Conservation (phyloP, 2,329 filamentous ascomycete genomes). For the Teratosphaeriaceae sp. region DNA sequence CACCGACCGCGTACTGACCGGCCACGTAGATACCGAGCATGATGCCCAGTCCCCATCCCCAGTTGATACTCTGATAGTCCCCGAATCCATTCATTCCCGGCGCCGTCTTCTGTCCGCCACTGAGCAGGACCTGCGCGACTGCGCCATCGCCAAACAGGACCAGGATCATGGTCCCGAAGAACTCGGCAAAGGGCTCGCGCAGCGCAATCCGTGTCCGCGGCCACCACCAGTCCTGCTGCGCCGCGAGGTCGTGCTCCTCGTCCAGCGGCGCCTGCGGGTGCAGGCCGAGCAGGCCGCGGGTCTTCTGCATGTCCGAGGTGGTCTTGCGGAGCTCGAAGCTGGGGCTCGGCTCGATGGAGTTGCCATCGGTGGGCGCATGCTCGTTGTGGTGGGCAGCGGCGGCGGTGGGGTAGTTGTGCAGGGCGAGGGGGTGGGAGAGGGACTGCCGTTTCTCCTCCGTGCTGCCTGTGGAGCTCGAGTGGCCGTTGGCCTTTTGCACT, state of each 20-base stretch:
- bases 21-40: slow-evolving; percentile 52
- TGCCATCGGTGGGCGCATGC: background rate
- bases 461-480: too few relatives aligned
- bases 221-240: slow-evolving; percentile 33
- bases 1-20: too few relatives aligned
- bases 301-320: slow-evolving; percentile 4
- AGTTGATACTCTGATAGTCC: slow-evolving; percentile 36
- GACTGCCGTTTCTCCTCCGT: slow-evolving; percentile 1
- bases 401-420: slow-evolving; percentile 5
- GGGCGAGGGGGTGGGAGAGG: slow-evolving; percentile 1
- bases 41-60: slow-evolving; percentile 52
- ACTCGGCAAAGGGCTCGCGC: slow-evolving; percentile 38
- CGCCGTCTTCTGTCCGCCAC: slow-evolving; percentile 30
- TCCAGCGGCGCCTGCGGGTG: slow-evolving; percentile 35
- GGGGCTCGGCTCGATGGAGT: background rate
- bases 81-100: slow-evolving; percentile 39
- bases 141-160: slow-evolving; percentile 40
- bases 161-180: slow-evolving; percentile 37
- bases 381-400: slow-evolving; percentile 2
- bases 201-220: slow-evolving; percentile 25
- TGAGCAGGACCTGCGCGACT: slow-evolving; percentile 38
- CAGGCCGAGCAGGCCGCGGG: slow-evolving; percentile 26
- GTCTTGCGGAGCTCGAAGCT: slow-evolving; percentile 3
- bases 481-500: too few relatives aligned
- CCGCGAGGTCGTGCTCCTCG: slow-evolving; percentile 35